phyloP scores from a whole-genome alignment of 805 yeast species.

The Teunomyces barrocoloradensis region DNA sequence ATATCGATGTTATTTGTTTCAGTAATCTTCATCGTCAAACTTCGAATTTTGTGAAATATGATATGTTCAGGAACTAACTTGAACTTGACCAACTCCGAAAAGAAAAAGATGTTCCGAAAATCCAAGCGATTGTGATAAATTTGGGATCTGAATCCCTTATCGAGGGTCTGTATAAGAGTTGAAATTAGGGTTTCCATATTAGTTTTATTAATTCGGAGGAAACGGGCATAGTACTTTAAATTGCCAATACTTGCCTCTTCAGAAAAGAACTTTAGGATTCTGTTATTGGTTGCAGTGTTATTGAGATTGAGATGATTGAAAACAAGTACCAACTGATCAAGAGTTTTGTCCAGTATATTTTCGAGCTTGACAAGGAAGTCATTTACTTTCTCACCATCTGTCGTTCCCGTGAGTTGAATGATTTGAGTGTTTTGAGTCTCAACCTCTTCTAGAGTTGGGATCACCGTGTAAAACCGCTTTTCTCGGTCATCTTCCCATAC shows the following conservation, averaged over 20 bases:
- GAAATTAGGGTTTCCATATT: slow-evolving; percentile 49
- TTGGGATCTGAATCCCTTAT: slow-evolving; percentile 59
- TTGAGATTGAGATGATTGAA: slow-evolving; percentile 54
- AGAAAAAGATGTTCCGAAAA: slow-evolving; percentile 58
- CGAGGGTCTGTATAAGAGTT: slow-evolving; percentile 54
- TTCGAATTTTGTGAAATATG: slow-evolving; percentile 69
- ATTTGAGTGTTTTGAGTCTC: slow-evolving; percentile 16
- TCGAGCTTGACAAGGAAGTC: slow-evolving; percentile 45
- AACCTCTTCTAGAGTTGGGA: slow-evolving; percentile 42
- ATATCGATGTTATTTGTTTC: slow-evolving; percentile 65
- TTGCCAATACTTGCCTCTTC: slow-evolving; percentile 46
- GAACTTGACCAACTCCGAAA: slow-evolving; percentile 76
- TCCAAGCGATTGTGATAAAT: slow-evolving; percentile 51
- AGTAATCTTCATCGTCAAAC: slow-evolving; percentile 50
- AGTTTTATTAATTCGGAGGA: slow-evolving; percentile 58
- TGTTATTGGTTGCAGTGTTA: slow-evolving; percentile 69
- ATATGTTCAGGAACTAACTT: slow-evolving; percentile 67
- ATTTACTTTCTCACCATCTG: slow-evolving; percentile 40
- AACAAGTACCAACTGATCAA: slow-evolving; percentile 46
- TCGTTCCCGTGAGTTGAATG: slow-evolving; percentile 6
- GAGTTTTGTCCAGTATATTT: slow-evolving; percentile 42
- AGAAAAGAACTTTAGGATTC: slow-evolving; percentile 55
- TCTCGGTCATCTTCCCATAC: slow-evolving; percentile 68
- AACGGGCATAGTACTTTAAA: slow-evolving; percentile 57
- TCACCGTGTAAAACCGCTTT: slow-evolving; percentile 58